Conservation (phyloP, 768 basidiomycete species). For the Saitozyma podzolica region DNA sequence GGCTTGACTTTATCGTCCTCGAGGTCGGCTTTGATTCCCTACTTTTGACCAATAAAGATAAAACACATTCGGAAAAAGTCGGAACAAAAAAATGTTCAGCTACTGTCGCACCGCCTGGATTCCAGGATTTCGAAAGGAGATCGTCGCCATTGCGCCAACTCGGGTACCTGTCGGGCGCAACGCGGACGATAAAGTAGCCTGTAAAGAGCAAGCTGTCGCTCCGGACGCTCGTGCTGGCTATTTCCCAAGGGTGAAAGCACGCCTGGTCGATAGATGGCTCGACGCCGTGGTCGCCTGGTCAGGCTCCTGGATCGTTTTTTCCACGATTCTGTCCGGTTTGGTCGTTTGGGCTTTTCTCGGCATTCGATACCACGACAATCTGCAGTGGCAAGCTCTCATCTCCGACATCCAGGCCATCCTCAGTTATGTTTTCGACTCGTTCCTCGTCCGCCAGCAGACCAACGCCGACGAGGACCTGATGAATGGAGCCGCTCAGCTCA, state of each 20-base stretch:
- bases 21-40: no score
- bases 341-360: constrained; percentile 6
- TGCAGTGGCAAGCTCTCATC: constrained; percentile 1
- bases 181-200: no score
- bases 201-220: no score
- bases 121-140: no score
- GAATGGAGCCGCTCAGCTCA: neutral
- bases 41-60: no score
- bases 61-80: no score
- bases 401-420: constrained; percentile 5
- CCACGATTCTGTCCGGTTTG: neutral
- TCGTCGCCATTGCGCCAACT: no score
- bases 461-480: neutral
- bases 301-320: constrained; percentile 1
- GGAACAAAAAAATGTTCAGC: no score
- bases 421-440: constrained; percentile 5
- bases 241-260: neutral
- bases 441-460: constrained; percentile 7
- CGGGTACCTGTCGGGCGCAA: no score
- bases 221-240: neutral
- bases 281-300: neutral
- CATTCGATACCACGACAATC: neutral
- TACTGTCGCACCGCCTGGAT: no score
- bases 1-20: no score
- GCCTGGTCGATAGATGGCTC: neutral